A percentile compares a stretch with the other conserved stretches of the same genome.
Evolutionary conservation across 2,329 filamentous ascomycete species (phyloP).

Genomic region (Cytospora mali): DNA sequence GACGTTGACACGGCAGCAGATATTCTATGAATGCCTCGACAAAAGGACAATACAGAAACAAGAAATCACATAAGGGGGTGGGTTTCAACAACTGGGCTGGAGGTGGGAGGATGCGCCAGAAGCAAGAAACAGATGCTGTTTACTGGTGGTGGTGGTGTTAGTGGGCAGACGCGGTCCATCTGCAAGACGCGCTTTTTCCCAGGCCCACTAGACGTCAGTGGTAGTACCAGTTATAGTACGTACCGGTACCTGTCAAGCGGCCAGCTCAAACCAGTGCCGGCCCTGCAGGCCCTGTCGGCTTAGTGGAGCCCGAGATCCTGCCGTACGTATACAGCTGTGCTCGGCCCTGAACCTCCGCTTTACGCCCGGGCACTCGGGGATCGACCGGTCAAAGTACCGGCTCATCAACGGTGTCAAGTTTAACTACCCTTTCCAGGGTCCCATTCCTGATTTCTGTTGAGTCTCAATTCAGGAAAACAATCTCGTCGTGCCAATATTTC

Average conservation of each 20-base stretch:
- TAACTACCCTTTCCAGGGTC: no score
- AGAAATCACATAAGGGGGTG: neutral
- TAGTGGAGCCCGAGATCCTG: neutral
- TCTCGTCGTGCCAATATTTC: no score
- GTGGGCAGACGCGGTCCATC: slow-evolving; percentile 5
- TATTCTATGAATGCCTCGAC: slow-evolving; percentile 3
- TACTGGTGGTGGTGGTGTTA: slow-evolving; percentile 5
- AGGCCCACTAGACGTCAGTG: neutral
- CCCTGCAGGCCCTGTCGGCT: neutral
- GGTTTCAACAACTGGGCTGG: neutral
- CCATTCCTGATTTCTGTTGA: no score
- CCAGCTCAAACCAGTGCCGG: neutral
- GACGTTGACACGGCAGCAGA: neutral
- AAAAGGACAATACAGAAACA: neutral
- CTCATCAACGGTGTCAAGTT: neutral
- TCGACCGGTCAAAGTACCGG: neutral
- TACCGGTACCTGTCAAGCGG: neutral
- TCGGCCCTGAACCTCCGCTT: neutral
- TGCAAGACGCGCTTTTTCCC: slow-evolving; percentile 9
- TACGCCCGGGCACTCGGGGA: neutral
- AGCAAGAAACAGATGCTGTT: neutral
- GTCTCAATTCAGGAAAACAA: no score
- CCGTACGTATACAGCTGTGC: neutral
- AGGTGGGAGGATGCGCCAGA: slow-evolving; percentile 4
- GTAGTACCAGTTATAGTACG: neutral